phyloP scores from a whole-genome alignment of 495 filamentous ascomycete genomes.

The Penicillium steckii region DNA sequence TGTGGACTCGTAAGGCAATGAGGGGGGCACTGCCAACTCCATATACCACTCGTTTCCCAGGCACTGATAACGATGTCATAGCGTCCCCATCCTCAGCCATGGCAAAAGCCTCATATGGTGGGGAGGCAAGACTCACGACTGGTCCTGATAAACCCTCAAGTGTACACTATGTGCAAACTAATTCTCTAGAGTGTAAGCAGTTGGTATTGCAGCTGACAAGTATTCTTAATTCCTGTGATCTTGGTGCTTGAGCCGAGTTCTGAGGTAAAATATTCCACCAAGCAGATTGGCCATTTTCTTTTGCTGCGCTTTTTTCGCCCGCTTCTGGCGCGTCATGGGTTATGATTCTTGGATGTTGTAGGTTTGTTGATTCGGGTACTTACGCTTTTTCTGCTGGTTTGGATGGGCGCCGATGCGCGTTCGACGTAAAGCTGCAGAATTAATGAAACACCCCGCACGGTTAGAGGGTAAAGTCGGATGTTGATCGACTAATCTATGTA shows the following conservation, averaged over 20 bases:
- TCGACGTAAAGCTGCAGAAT: conserved; percentile 2
- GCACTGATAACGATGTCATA: conserved; percentile 3
- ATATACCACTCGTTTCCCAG: conserved; percentile 1
- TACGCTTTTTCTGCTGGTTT: neutral
- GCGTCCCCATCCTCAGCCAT: neutral
- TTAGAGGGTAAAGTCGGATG: neutral
- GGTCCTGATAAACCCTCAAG: conserved; percentile 4
- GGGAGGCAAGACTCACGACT: neutral
- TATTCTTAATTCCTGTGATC: neutral
- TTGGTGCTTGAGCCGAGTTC: neutral
- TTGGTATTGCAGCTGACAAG: too few relatives aligned
- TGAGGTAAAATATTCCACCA: neutral
- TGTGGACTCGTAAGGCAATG: conserved; percentile 7
- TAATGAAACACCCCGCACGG: neutral
- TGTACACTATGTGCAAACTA: neutral
- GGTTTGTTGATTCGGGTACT: neutral
- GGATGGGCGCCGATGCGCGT: neutral
- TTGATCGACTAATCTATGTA: neutral
- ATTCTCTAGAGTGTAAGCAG: too few relatives aligned
- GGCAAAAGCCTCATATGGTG: conserved; percentile 3
- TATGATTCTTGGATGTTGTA: neutral
- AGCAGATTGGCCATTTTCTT: neutral
- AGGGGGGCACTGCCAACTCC: neutral
- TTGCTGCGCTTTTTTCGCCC: conserved; percentile 4
- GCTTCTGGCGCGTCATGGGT: conserved; percentile 8